These are phyloP conservation scores for Xylaria sp. DNA, from an alignment of 2,329 filamentous ascomycete species.

Conservation along the genomic window DNA sequence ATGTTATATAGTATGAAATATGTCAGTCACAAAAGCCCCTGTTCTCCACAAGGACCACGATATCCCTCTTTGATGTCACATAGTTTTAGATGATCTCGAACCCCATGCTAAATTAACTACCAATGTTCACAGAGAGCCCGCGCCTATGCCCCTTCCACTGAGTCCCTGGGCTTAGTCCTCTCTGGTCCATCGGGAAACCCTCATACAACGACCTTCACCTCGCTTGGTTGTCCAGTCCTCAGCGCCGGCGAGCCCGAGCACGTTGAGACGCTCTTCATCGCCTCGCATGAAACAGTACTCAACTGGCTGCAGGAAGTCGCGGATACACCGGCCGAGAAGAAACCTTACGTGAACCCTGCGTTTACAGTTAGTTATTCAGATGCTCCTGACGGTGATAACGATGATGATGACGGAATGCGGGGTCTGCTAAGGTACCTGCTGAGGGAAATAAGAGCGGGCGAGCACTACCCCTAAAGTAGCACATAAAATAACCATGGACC, in stretches of 20 bases:
- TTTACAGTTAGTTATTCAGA: conserved; percentile 49
- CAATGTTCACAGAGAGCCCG: conserved; percentile 62
- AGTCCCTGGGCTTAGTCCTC: conserved; percentile 64
- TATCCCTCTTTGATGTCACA: background rate
- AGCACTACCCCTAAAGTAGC: too few relatives aligned
- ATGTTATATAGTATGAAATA: background rate
- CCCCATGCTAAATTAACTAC: conserved; percentile 43
- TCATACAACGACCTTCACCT: conserved; percentile 53
- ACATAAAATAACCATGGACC: background rate
- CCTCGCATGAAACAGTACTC: conserved; percentile 64
- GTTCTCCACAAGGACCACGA: background rate
- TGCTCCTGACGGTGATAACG: conserved; percentile 4
- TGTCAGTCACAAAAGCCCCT: too few relatives aligned
- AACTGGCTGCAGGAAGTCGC: conserved; percentile 71
- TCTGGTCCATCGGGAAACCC: conserved; percentile 63
- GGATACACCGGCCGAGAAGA: conserved; percentile 38
- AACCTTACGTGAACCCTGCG: conserved; percentile 55
- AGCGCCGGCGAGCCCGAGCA: conserved; percentile 71
- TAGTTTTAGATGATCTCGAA: background rate
- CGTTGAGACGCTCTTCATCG: conserved; percentile 71
- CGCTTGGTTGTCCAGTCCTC: conserved; percentile 73
- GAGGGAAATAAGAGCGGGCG: background rate
- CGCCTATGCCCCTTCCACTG: conserved; percentile 67
- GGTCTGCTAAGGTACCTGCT: background rate
- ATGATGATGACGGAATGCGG: conserved; percentile 44